Evolutionary conservation across 805 yeast species (phyloP).

Genomic region (Candida quercuum): DNA sequence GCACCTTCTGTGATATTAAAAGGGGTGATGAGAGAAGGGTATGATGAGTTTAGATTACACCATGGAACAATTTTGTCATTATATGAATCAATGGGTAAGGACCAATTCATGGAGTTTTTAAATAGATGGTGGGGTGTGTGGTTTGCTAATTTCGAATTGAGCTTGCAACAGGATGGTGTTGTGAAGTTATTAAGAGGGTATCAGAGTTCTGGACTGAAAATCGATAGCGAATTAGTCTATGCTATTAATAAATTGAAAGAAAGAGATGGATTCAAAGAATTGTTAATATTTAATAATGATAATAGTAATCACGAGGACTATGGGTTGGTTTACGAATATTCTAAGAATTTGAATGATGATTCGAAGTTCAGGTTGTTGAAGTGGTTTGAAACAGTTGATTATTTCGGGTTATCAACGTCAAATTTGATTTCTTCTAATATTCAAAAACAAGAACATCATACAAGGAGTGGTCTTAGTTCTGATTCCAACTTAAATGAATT

Average conservation of each 20-base stretch:
- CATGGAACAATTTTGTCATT: conserved; percentile 17
- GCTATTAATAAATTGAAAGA: conserved; percentile 7
- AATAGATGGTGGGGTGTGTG: conserved; percentile 34
- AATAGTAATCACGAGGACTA: conserved; percentile 6
- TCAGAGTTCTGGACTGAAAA: conserved; percentile 24
- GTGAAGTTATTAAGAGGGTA: conserved; percentile 25
- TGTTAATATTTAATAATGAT: conserved; percentile 13
- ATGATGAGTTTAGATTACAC: conserved; percentile 21
- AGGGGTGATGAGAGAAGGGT: conserved; percentile 21
- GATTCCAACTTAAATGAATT: no score
- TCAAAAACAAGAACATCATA: conserved; percentile 10
- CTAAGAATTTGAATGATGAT: conserved; percentile 2
- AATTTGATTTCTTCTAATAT: conserved; percentile 12
- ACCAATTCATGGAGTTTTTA: conserved; percentile 14
- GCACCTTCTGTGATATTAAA: conserved; percentile 25
- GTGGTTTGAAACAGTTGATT: conserved; percentile 16
- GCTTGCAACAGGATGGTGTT: conserved; percentile 29
- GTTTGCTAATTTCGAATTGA: conserved; percentile 24
- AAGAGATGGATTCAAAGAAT: conserved; percentile 12
- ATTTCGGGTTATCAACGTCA: conserved; percentile 12
- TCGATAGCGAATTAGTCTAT: conserved; percentile 10
- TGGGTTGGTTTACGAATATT: conserved; percentile 20
- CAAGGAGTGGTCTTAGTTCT: conserved; percentile 9
- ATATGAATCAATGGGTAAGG: conserved; percentile 12
- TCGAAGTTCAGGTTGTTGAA: conserved; percentile 12